Percentiles rank a stretch among this genome's conserved stretches.
Evolutionary conservation across 1,139 yeast genomes (phyloP).

Genomic region (Geotrichum citri-aurantii): DNA sequence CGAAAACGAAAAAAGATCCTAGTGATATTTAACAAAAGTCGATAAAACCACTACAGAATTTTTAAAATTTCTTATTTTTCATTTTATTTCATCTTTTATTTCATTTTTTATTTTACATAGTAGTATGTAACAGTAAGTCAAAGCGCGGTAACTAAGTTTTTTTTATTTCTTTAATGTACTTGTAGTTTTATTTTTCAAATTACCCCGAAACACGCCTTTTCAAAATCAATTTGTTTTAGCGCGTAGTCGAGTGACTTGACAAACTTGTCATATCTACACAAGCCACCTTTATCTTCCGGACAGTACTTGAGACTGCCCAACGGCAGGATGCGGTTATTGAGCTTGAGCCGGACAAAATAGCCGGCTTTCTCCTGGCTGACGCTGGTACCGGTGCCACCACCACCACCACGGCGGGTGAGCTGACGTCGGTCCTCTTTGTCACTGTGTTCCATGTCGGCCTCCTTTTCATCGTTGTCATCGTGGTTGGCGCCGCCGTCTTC

Average conservation of each 20-base stretch:
- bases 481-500: too few species aligned
- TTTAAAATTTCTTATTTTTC: too few species aligned
- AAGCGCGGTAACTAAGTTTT: background rate
- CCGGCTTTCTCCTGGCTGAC: slow-evolving; percentile 11
- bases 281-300: slow-evolving; percentile 34
- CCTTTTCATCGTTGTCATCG: background rate
- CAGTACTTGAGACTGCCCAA: slow-evolving; percentile 36
- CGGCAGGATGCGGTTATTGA: slow-evolving; percentile 41
- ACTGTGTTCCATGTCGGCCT: background rate
- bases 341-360: slow-evolving; percentile 34
- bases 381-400: background rate
- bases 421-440: background rate
- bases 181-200: background rate
- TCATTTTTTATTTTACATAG: too few species aligned
- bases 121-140: too few species aligned
- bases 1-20: too few species aligned
- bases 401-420: background rate
- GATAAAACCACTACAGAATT: too few species aligned
- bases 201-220: slow-evolving; percentile 34
- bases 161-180: background rate
- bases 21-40: too few species aligned
- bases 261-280: slow-evolving; percentile 36
- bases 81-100: too few species aligned
- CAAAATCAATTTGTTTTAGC: slow-evolving; percentile 33
- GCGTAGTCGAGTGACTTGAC: slow-evolving; percentile 34